Conservation (phyloP, 306 rosid genomes). For the Vachellia collinsii region DNA sequence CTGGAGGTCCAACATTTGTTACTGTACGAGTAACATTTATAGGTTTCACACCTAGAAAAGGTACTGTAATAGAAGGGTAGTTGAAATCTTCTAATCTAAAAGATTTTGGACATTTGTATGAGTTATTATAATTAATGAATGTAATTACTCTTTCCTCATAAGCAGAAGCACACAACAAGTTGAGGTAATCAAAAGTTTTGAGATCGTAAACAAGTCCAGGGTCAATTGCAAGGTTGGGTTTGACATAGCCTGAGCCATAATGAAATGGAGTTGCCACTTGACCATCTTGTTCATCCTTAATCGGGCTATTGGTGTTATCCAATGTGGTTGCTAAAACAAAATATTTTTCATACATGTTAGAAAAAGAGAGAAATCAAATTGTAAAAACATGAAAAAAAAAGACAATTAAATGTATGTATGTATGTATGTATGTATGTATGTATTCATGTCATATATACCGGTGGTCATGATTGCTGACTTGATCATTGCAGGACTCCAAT, state of each 20-base stretch:
- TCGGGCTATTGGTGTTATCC: neutral
- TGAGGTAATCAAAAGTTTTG: neutral
- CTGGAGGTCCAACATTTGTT: constrained; percentile 4
- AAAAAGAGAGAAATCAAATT: neutral
- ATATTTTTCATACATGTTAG: neutral
- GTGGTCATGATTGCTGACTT: constrained; percentile 17
- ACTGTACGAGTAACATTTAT: neutral
- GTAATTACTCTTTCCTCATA: neutral
- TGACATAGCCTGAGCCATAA: neutral
- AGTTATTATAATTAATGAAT: neutral
- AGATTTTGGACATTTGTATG: constrained; percentile 1
- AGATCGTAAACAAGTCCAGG: constrained; percentile 9
- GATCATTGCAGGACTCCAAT: neutral
- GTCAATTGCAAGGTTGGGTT: neutral
- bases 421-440: too few species aligned
- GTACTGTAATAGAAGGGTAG: neutral
- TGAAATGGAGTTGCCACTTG: neutral
- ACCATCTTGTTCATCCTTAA: neutral
- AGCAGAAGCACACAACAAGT: neutral
- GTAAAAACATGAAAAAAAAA: neutral
- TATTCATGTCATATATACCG: neutral
- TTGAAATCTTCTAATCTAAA: neutral
- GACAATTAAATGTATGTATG: neutral
- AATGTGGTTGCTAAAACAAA: neutral
- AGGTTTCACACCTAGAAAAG: neutral